These are phyloP conservation scores for Haplosporangium sp. DNA, from an alignment of 371 early-diverging fungal genomes.

Conservation along the genomic window DNA sequence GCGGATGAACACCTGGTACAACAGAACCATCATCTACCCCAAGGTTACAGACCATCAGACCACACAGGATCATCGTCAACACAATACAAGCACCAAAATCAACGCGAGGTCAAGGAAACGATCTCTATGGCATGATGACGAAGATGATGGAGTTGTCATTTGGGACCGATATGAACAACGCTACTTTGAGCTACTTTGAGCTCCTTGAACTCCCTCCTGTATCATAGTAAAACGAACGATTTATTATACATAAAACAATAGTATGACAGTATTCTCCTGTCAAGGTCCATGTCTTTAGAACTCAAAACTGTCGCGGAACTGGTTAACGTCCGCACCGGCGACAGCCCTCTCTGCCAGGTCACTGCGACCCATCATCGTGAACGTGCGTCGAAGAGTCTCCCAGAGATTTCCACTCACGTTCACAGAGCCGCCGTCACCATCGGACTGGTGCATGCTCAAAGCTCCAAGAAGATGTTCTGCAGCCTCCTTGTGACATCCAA, in stretches of 20 bases:
- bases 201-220: background rate
- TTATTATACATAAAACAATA: background rate
- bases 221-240: background rate
- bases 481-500: conserved; percentile 90
- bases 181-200: conserved; percentile 21
- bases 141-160: conserved; percentile 1
- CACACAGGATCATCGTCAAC: background rate
- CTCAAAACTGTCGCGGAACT: conserved; percentile 72
- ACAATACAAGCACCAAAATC: background rate
- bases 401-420: conserved; percentile 73
- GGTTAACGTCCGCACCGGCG: conserved; percentile 68
- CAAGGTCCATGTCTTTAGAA: conserved; percentile 52
- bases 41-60: conserved; percentile 1
- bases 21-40: conserved; percentile 39
- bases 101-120: no score
- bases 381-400: conserved; percentile 73
- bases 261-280: no score
- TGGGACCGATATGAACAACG: conserved; percentile 23
- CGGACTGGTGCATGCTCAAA: conserved; percentile 76
- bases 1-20: conserved; percentile 32
- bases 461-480: conserved; percentile 92
- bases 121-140: background rate
- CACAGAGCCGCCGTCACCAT: conserved; percentile 60
- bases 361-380: conserved; percentile 69
- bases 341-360: conserved; percentile 67